phyloP scores from a whole-genome alignment of 2,329 filamentous ascomycete species.

The Aspergillus fijiensis region DNA sequence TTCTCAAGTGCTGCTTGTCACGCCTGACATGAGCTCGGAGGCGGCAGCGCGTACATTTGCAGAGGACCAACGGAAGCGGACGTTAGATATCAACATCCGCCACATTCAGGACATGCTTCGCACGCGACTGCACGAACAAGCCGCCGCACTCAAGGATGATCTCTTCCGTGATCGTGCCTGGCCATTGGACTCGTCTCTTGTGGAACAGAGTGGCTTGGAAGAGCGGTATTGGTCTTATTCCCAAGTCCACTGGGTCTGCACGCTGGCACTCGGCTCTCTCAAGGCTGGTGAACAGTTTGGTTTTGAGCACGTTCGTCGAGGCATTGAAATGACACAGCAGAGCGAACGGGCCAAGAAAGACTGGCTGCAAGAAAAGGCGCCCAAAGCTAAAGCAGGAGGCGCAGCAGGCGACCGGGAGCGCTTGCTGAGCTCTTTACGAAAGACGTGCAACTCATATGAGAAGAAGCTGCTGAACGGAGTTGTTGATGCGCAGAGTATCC shows the following conservation, averaged over 20 bases:
- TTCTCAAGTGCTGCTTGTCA: constrained; percentile 56
- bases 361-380: constrained; percentile 38
- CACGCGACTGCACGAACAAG: constrained; percentile 36
- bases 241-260: constrained; percentile 61
- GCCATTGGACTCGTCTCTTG: constrained; percentile 28
- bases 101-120: constrained; percentile 64
- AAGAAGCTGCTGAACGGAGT: constrained; percentile 79
- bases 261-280: constrained; percentile 52
- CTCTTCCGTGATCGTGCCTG: constrained; percentile 33
- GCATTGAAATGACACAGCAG: constrained; percentile 42
- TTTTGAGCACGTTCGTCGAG: constrained; percentile 38
- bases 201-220: constrained; percentile 44
- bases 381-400: constrained; percentile 31
- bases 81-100: constrained; percentile 60
- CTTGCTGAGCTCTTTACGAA: constrained; percentile 51
- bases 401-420: constrained; percentile 39
- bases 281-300: constrained; percentile 43
- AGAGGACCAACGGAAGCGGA: constrained; percentile 51
- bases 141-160: constrained; percentile 31
- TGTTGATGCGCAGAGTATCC: constrained; percentile 76
- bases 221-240: constrained; percentile 59
- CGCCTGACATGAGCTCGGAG: constrained; percentile 46
- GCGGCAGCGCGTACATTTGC: constrained; percentile 44
- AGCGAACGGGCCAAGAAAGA: constrained; percentile 40
- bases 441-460: constrained; percentile 72